Conservation (phyloP, 768 basidiomycete genomes). For the Trametes coccinea region DNA sequence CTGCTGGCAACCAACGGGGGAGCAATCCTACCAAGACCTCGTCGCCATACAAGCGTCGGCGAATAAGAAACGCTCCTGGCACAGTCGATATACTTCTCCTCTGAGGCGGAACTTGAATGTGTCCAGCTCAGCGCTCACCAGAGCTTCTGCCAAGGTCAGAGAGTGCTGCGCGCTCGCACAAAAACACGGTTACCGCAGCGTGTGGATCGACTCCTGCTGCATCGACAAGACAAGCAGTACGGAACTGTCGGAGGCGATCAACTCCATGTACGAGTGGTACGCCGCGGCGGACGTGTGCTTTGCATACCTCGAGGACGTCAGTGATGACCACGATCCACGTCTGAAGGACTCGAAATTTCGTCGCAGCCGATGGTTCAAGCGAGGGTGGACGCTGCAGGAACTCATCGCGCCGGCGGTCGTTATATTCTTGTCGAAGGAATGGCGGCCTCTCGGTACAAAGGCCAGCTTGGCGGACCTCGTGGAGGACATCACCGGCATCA, state of each 20-base stretch:
- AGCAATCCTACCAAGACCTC: constrained; percentile 19
- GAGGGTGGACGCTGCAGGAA: constrained; percentile 22
- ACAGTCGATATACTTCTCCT: neutral
- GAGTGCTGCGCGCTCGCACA: constrained; percentile 14
- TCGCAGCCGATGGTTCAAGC: constrained; percentile 20
- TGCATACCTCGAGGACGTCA: constrained; percentile 16
- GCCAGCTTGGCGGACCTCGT: constrained; percentile 10
- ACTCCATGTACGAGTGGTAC: constrained; percentile 23
- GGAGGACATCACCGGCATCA: constrained; percentile 14
- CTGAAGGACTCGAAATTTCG: constrained; percentile 15
- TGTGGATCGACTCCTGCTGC: constrained; percentile 22
- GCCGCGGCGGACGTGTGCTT: constrained; percentile 21
- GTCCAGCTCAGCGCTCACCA: neutral
- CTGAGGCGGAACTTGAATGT: neutral
- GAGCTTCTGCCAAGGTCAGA: constrained; percentile 4
- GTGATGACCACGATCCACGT: constrained; percentile 14
- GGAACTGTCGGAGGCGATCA: constrained; percentile 21
- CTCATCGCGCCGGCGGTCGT: constrained; percentile 17
- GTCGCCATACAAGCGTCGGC: neutral
- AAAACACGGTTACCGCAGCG: constrained; percentile 13
- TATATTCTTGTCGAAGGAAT: constrained; percentile 10
- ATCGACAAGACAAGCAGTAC: constrained; percentile 23
- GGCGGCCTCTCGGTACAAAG: constrained; percentile 16
- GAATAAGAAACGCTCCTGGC: neutral
- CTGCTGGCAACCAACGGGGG: constrained; percentile 9